These are phyloP conservation scores for Suhomyces kunorum DNA, from an alignment of 1,139 yeast species.

Conservation along the genomic window DNA sequence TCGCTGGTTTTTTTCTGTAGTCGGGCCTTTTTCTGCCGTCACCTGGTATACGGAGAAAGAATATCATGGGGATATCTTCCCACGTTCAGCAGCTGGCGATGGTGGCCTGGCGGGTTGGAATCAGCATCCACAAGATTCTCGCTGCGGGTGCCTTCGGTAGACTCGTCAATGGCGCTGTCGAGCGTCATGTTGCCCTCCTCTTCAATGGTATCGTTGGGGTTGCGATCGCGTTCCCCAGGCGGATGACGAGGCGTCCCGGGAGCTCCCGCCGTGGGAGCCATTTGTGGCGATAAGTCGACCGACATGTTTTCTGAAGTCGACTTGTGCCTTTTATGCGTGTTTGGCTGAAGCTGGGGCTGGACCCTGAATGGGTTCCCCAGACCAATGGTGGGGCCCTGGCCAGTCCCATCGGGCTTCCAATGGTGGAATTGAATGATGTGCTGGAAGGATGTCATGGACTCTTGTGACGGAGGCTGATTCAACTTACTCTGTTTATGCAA, in stretches of 20 bases:
- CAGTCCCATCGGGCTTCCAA: slow-evolving; percentile 49
- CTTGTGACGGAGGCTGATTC: slow-evolving; percentile 46
- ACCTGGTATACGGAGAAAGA: slow-evolving; percentile 11
- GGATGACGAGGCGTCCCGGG: slow-evolving; percentile 10
- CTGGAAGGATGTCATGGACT: slow-evolving; percentile 53
- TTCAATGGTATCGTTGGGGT: slow-evolving; percentile 14
- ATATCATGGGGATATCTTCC: slow-evolving; percentile 24
- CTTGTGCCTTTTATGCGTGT: slow-evolving; percentile 25
- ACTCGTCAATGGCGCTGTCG: slow-evolving; percentile 17
- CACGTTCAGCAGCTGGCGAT: slow-evolving; percentile 19
- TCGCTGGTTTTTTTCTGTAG: slow-evolving; percentile 1
- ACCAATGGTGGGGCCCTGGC: slow-evolving; percentile 16
- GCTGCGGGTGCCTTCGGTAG: slow-evolving; percentile 11
- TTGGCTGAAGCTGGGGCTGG: slow-evolving; percentile 14
- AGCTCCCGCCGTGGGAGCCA: slow-evolving; percentile 3
- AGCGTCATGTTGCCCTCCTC: slow-evolving; percentile 17
- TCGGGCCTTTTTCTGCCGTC: too few species aligned
- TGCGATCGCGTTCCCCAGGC: slow-evolving; percentile 2
- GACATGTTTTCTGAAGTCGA: slow-evolving; percentile 20
- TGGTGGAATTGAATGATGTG: slow-evolving; percentile 55
- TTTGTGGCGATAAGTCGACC: slow-evolving; percentile 15
- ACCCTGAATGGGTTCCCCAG: slow-evolving; percentile 14
- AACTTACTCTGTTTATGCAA: slow-evolving; percentile 38
- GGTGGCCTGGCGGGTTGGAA: slow-evolving; percentile 16
- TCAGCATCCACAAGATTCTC: slow-evolving; percentile 13